These are phyloP conservation scores for Besnoitia besnoiti DNA, from an alignment of 169 alveolate species.

Conservation along the genomic window DNA sequence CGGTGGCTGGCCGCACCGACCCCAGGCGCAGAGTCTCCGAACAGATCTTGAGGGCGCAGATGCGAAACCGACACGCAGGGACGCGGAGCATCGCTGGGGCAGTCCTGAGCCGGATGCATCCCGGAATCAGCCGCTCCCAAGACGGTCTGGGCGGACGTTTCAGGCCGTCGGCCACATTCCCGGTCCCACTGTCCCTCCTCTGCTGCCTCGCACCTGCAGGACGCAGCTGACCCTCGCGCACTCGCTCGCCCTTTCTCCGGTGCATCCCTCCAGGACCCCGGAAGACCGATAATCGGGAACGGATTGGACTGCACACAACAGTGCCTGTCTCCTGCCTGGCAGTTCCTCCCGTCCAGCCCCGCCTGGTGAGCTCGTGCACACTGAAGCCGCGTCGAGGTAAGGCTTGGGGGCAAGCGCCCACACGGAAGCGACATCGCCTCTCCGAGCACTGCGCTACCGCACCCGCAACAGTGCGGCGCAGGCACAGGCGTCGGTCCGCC, in stretches of 20 bases:
- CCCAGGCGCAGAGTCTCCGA: no score
- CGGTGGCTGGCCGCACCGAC: background rate
- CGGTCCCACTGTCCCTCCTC: background rate
- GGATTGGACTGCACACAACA: background rate
- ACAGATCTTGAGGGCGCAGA: background rate
- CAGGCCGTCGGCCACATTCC: background rate
- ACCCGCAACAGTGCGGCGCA: background rate
- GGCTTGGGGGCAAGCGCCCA: background rate
- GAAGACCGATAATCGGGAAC: background rate
- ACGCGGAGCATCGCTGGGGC: background rate
- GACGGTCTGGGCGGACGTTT: background rate
- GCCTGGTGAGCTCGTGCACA: no score
- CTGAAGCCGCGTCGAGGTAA: background rate
- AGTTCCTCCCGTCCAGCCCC: no score
- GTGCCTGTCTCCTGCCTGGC: no score
- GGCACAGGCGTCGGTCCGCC: background rate
- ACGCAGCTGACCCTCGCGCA: no score
- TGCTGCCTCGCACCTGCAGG: background rate
- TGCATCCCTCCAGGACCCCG: background rate
- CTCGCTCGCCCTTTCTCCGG: no score
- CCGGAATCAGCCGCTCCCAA: background rate
- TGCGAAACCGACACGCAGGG: no score
- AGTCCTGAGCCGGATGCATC: background rate
- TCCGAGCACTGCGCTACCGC: background rate
- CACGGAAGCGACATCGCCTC: background rate